These are phyloP conservation scores for Arthonia radiata DNA, from an alignment of 495 filamentous ascomycete genomes.

Conservation along the genomic window DNA sequence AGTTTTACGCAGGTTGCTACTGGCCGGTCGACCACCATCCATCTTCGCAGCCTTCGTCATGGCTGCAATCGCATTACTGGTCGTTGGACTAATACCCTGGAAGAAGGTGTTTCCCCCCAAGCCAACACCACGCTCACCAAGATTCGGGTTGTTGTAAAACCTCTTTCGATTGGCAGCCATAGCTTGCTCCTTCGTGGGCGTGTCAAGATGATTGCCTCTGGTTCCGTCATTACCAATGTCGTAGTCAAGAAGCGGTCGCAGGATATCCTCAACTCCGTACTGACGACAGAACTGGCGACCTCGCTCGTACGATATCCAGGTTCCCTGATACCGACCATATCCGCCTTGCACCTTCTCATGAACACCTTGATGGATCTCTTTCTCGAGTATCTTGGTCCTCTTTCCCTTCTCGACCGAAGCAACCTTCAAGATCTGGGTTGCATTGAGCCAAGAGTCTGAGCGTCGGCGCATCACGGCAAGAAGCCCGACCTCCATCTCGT, in stretches of 20 bases:
- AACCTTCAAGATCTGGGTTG: slow-evolving; percentile 87
- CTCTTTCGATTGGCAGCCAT: slow-evolving; percentile 93
- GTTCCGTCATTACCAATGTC: slow-evolving; percentile 61
- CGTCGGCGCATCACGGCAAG: slow-evolving; percentile 87
- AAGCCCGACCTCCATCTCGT: slow-evolving; percentile 88
- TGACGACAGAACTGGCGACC: slow-evolving; percentile 81
- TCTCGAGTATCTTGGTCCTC: slow-evolving; percentile 89
- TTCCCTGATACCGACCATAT: slow-evolving; percentile 96
- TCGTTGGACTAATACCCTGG: slow-evolving; percentile 80
- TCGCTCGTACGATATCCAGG: slow-evolving; percentile 82
- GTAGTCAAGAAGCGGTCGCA: slow-evolving; percentile 67
- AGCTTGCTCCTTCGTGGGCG: slow-evolving; percentile 96
- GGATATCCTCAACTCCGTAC: slow-evolving; percentile 74
- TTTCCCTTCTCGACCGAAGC: slow-evolving; percentile 92
- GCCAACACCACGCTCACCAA: slow-evolving; percentile 38
- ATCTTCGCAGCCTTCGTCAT: slow-evolving; percentile 77
- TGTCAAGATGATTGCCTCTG: slow-evolving; percentile 40
- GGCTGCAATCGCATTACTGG: slow-evolving; percentile 74
- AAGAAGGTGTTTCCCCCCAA: slow-evolving; percentile 61
- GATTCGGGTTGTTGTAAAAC: slow-evolving; percentile 51
- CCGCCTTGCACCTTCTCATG: slow-evolving; percentile 98
- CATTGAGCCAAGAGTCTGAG: slow-evolving; percentile 78
- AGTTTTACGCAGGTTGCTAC: slow-evolving; percentile 42
- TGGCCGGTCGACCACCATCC: no score
- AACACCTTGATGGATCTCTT: slow-evolving; percentile 83